These are phyloP conservation scores for Aspergillus tamarii DNA, from an alignment of 2,329 filamentous ascomycete species.

Conservation along the genomic window DNA sequence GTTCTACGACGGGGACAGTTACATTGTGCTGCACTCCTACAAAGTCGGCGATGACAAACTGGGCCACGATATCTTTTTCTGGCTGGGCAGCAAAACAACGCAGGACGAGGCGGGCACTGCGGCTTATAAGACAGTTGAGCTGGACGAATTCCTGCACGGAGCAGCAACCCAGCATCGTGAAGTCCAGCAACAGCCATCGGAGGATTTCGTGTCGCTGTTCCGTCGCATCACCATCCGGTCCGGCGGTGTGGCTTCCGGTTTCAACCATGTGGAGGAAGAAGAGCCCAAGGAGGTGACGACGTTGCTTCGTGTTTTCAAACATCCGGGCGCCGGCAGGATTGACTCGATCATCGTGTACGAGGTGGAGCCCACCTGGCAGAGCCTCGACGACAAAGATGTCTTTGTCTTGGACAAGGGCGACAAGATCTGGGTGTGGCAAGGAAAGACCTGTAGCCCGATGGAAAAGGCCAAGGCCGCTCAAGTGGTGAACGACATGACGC, in stretches of 20 bases:
- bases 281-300: slow-evolving; percentile 52
- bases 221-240: slow-evolving; percentile 61
- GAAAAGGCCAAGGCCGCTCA: slow-evolving; percentile 70
- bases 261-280: slow-evolving; percentile 62
- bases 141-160: slow-evolving; percentile 68
- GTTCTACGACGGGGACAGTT: slow-evolving; percentile 71
- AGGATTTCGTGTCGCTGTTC: slow-evolving; percentile 64
- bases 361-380: slow-evolving; percentile 64
- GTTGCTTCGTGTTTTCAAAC: slow-evolving; percentile 66
- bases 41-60: slow-evolving; percentile 55
- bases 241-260: slow-evolving; percentile 66
- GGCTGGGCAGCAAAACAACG: slow-evolving; percentile 66
- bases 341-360: slow-evolving; percentile 63
- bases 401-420: slow-evolving; percentile 65
- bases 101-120: slow-evolving; percentile 71
- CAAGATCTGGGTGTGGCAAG: slow-evolving; percentile 74
- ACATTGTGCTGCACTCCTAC: slow-evolving; percentile 66
- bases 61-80: slow-evolving; percentile 70
- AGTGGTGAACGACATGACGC: slow-evolving; percentile 61
- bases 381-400: slow-evolving; percentile 68
- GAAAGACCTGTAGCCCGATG: slow-evolving; percentile 66
- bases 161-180: slow-evolving; percentile 68
- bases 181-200: slow-evolving; percentile 61
- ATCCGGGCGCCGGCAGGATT: slow-evolving; percentile 52
- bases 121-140: slow-evolving; percentile 71